Percentiles rank a stretch among this genome's conserved stretches.
These are phyloP conservation scores for Antrodiella citrinella DNA, from an alignment of 768 basidiomycete genomes.

Conservation along the genomic window DNA sequence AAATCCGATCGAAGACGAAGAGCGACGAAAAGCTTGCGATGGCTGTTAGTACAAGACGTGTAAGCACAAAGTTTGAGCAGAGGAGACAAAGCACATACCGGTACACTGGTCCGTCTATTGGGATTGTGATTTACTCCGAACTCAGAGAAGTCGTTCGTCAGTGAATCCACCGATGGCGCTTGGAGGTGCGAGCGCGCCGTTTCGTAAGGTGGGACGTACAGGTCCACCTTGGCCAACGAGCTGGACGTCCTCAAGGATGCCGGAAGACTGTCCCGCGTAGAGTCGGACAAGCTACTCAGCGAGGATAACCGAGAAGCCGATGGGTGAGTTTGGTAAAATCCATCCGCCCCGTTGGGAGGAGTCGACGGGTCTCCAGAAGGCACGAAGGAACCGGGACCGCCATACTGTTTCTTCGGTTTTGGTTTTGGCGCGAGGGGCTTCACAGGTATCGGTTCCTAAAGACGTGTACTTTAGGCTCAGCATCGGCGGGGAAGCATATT, in stretches of 20 bases:
- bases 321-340: background rate
- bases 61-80: too few relatives aligned
- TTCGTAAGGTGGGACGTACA: conserved; percentile 74
- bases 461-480: background rate
- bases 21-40: background rate
- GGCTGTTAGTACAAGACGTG: too few relatives aligned
- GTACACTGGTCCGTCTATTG: conserved; percentile 15
- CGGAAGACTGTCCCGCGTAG: conserved; percentile 45
- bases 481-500: background rate
- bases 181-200: conserved; percentile 29
- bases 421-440: conserved; percentile 50
- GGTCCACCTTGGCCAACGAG: conserved; percentile 52
- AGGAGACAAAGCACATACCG: too few relatives aligned
- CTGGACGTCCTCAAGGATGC: conserved; percentile 54
- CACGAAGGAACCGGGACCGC: conserved; percentile 70
- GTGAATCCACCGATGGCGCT: conserved; percentile 37
- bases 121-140: conserved; percentile 37
- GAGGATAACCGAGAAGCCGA: conserved; percentile 8
- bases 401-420: conserved; percentile 51
- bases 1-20: background rate
- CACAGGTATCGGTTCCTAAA: conserved; percentile 73
- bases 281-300: conserved; percentile 15
- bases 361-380: conserved; percentile 25
- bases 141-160: conserved; percentile 62
- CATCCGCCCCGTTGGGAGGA: conserved; percentile 11